phyloP scores from a whole-genome alignment of 768 basidiomycete species.

The Crucibulum laeve region DNA sequence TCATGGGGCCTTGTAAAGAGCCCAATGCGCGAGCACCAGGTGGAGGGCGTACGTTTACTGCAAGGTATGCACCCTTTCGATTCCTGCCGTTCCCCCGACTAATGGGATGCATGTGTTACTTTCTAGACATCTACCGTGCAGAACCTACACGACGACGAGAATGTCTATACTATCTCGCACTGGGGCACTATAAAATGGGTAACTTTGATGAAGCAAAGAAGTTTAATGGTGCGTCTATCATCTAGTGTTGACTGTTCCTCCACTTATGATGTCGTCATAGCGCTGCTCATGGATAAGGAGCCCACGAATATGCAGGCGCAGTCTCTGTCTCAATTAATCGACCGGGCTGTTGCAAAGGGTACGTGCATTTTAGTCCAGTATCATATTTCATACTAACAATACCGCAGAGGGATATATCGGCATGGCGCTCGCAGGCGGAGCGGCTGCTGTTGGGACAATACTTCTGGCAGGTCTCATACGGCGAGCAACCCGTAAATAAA shows the following conservation, averaged over 20 bases:
- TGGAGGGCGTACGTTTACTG: conserved; percentile 85
- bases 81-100: neutral
- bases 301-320: conserved; percentile 92
- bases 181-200: conserved; percentile 95
- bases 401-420: conserved; percentile 93
- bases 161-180: conserved; percentile 93
- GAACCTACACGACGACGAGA: conserved; percentile 87
- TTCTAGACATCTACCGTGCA: conserved; percentile 82
- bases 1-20: conserved; percentile 97
- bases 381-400: conserved; percentile 1
- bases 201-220: conserved; percentile 90
- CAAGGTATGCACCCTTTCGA: conserved; percentile 61
- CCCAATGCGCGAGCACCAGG: conserved; percentile 78
- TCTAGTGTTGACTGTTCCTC: neutral
- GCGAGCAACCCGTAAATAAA: conserved; percentile 65
- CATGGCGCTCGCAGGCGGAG: conserved; percentile 92
- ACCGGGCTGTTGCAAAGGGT: conserved; percentile 82
- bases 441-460: conserved; percentile 78
- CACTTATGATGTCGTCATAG: conserved; percentile 33
- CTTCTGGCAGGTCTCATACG: conserved; percentile 75
- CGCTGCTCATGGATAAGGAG: conserved; percentile 84
- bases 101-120: conserved; percentile 8
- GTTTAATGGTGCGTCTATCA: conserved; percentile 76
- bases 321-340: conserved; percentile 81
- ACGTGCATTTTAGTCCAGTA: conserved; percentile 11